phyloP scores from a whole-genome alignment of 192 early-diverging fungal genomes.

The Entophlyctis luteolus region DNA sequence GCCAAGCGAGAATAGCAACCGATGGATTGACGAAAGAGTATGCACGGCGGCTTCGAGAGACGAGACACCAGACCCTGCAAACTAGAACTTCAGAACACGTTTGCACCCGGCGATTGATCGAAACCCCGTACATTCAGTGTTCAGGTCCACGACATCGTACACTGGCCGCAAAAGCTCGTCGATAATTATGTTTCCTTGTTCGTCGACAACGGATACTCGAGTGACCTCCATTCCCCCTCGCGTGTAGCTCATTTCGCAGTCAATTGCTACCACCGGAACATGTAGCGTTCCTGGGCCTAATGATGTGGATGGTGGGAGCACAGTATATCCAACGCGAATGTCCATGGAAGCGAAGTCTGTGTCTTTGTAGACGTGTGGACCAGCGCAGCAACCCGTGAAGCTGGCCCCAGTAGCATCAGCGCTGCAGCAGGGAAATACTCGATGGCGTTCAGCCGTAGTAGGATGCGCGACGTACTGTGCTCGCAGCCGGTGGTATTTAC shows the following conservation, averaged over 20 bases:
- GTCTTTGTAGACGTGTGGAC: conserved; percentile 69
- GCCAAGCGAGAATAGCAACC: conserved; percentile 28
- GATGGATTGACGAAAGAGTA: conserved; percentile 43
- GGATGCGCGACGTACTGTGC: neutral
- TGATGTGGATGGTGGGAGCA: conserved; percentile 20
- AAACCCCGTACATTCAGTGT: conserved; percentile 38
- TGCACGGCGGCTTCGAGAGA: conserved; percentile 45
- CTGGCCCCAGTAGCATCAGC: neutral
- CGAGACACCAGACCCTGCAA: conserved; percentile 45
- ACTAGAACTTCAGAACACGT: neutral
- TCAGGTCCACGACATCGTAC: conserved; percentile 58
- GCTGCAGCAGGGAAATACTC: neutral
- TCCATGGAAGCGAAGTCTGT: conserved; percentile 41
- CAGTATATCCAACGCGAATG: conserved; percentile 32
- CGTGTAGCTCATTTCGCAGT: conserved; percentile 78
- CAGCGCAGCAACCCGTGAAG: conserved; percentile 47
- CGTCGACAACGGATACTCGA: conserved; percentile 54
- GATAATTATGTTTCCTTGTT: conserved; percentile 42
- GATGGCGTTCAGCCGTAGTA: neutral
- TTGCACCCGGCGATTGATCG: neutral
- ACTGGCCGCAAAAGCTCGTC: conserved; percentile 59
- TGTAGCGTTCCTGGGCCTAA: neutral
- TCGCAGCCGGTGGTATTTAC: neutral
- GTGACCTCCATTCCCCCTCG: conserved; percentile 64
- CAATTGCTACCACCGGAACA: conserved; percentile 50